Evolutionary conservation across 2,329 filamentous ascomycete genomes (phyloP).

Genomic region (Stenocarpella maydis): DNA sequence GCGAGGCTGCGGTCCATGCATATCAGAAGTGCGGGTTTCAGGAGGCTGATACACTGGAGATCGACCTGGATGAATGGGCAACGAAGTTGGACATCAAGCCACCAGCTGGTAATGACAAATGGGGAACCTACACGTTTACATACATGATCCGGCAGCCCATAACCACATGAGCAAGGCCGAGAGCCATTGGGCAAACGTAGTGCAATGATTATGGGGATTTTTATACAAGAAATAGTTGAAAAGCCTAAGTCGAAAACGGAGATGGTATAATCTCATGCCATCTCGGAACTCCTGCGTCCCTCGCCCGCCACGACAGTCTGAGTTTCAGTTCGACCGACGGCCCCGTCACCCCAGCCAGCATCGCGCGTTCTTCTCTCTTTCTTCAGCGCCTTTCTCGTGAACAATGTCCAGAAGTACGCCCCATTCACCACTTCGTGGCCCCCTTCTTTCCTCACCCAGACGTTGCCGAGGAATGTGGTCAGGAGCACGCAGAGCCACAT

Average conservation of each 20-base stretch:
- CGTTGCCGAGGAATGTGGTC: slow-evolving; percentile 45
- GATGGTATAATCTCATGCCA: neutral
- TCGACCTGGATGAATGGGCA: slow-evolving; percentile 46
- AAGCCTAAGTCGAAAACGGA: neutral
- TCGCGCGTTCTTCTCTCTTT: slow-evolving; percentile 36
- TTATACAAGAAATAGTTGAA: neutral
- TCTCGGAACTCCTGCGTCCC: neutral
- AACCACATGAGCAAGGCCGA: neutral
- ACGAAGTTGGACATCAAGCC: slow-evolving; percentile 34
- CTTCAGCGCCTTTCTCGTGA: slow-evolving; percentile 34
- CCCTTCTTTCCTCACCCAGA: slow-evolving; percentile 42
- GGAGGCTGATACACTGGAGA: slow-evolving; percentile 41
- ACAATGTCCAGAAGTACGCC: slow-evolving; percentile 37
- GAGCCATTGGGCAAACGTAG: neutral
- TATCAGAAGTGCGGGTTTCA: slow-evolving; percentile 45
- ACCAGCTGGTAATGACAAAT: slow-evolving; percentile 40
- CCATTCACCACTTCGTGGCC: slow-evolving; percentile 40
- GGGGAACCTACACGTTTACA: slow-evolving; percentile 46
- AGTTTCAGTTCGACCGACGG: neutral
- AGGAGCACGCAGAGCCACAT: slow-evolving; percentile 50
- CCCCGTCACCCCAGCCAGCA: slow-evolving; percentile 2
- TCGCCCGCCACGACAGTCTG: neutral
- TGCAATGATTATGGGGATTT: neutral
- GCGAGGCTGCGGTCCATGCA: slow-evolving; percentile 42
- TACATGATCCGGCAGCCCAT: slow-evolving; percentile 42